phyloP scores from a whole-genome alignment of 257 asterid species.

The Fraxinus pennsylvanica region DNA sequence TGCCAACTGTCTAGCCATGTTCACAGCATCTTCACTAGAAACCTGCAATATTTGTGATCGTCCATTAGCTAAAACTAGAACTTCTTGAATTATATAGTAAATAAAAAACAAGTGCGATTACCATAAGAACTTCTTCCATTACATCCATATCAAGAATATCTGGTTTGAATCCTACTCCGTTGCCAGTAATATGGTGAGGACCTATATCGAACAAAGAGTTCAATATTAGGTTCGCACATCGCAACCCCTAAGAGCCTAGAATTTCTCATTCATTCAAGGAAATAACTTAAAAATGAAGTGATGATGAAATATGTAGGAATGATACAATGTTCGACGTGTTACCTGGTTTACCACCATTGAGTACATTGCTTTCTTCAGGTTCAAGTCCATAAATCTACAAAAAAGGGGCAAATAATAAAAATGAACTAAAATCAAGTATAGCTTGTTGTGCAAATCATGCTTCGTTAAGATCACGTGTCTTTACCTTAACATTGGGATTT shows the following conservation, averaged over 20 bases:
- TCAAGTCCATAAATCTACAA: slow-evolving; percentile 89
- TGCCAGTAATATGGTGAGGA: slow-evolving; percentile 98
- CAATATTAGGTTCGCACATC: neutral
- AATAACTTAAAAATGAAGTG: neutral
- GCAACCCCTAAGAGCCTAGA: neutral
- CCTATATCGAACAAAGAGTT: slow-evolving; percentile 38
- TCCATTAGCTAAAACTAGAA: slow-evolving; percentile 7
- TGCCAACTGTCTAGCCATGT: slow-evolving; percentile 89
- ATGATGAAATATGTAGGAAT: neutral
- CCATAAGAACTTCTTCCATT: slow-evolving; percentile 98
- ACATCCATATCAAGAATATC: slow-evolving; percentile 95
- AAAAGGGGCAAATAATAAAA: neutral
- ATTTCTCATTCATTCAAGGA: neutral
- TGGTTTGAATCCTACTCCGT: slow-evolving; percentile 98
- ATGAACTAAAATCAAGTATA: neutral
- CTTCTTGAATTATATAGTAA: neutral
- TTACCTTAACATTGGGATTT: slow-evolving; percentile 86
- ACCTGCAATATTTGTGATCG: slow-evolving; percentile 47
- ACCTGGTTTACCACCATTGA: slow-evolving; percentile 99
- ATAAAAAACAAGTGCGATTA: slow-evolving; percentile 16
- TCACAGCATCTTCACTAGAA: slow-evolving; percentile 86
- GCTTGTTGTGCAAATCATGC: neutral
- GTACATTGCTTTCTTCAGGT: slow-evolving; percentile 84
- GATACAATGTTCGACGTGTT: neutral
- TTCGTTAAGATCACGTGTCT: neutral